These are phyloP conservation scores for Lithocarpus polystachyus DNA, from an alignment of 306 rosid species.

Conservation along the genomic window DNA sequence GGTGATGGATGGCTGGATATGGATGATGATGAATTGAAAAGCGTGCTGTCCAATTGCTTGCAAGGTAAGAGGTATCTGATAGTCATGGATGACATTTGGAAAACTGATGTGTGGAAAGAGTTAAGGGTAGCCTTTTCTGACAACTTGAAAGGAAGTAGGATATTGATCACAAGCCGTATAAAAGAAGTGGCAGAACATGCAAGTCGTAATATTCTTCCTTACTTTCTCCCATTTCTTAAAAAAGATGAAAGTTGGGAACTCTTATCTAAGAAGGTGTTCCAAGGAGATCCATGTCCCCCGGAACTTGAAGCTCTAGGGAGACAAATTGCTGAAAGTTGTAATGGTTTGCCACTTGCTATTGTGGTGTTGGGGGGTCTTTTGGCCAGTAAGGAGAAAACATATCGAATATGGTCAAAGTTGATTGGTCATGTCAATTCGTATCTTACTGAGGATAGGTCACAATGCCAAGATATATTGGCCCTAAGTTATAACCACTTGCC, in stretches of 20 bases:
- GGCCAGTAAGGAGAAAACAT: background rate
- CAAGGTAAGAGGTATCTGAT: too few species aligned
- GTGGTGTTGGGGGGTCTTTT: background rate
- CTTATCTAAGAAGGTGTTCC: background rate
- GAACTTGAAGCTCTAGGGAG: background rate
- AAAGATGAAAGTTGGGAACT: background rate
- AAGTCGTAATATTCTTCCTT: background rate
- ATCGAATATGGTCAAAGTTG: slow-evolving; percentile 5
- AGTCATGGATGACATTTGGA: slow-evolving; percentile 23
- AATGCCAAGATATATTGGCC: too few species aligned
- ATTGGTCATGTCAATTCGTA: slow-evolving; percentile 14
- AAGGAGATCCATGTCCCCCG: background rate
- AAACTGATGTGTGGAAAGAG: slow-evolving; percentile 7
- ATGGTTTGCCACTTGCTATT: background rate
- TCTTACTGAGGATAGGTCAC: background rate
- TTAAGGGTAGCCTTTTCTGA: slow-evolving; percentile 10
- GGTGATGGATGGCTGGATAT: too few species aligned
- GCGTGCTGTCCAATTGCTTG: too few species aligned
- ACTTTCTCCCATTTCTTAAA: background rate
- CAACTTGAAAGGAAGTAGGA: slow-evolving; percentile 10
- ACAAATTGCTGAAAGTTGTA: background rate
- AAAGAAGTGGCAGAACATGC: slow-evolving; percentile 7
- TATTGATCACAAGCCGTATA: slow-evolving; percentile 26
- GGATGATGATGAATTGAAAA: too few species aligned
- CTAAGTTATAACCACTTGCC: too few species aligned